These are phyloP conservation scores for Geotrichum phurueaensis DNA, from an alignment of 1,139 yeast species.

Conservation along the genomic window DNA sequence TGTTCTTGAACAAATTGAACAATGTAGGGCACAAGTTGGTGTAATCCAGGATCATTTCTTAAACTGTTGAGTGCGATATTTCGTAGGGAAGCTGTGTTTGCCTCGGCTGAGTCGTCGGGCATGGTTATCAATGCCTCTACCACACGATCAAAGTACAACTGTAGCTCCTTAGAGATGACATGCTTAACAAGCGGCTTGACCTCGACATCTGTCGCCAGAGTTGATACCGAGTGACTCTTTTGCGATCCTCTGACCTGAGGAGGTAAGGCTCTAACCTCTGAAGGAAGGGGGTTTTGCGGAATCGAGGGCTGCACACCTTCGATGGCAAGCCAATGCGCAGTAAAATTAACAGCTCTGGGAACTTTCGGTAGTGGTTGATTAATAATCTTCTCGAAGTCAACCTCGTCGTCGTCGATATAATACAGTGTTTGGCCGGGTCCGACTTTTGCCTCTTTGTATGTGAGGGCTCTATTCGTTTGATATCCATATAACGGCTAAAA, in stretches of 20 bases:
- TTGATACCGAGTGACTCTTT: conserved; percentile 32
- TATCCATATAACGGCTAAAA: conserved; percentile 41
- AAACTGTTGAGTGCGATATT: conserved; percentile 79
- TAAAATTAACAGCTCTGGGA: conserved; percentile 84
- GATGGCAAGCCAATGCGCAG: conserved; percentile 98
- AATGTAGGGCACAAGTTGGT: conserved; percentile 92
- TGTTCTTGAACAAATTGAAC: conserved; percentile 96
- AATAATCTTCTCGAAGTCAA: conserved; percentile 88
- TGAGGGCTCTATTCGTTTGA: conserved; percentile 47
- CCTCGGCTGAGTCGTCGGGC: conserved; percentile 40
- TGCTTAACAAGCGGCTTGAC: conserved; percentile 95
- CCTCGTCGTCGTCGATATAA: conserved; percentile 84
- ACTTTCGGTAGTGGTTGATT: conserved; percentile 94
- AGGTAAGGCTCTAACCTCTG: conserved; percentile 39
- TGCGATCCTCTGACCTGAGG: conserved; percentile 41
- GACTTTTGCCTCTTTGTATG: conserved; percentile 74
- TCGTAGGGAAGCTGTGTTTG: conserved; percentile 41
- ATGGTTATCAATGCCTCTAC: conserved; percentile 62
- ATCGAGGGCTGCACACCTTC: conserved; percentile 98
- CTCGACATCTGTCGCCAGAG: conserved; percentile 52
- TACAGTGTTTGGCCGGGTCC: conserved; percentile 94
- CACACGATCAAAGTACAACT: conserved; percentile 86
- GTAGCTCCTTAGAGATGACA: conserved; percentile 88
- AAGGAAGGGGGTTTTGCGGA: conserved; percentile 88
- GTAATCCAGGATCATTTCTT: conserved; percentile 90